These are phyloP conservation scores for Termitomyces sp. DNA, from an alignment of 768 basidiomycete genomes.

Conservation along the genomic window DNA sequence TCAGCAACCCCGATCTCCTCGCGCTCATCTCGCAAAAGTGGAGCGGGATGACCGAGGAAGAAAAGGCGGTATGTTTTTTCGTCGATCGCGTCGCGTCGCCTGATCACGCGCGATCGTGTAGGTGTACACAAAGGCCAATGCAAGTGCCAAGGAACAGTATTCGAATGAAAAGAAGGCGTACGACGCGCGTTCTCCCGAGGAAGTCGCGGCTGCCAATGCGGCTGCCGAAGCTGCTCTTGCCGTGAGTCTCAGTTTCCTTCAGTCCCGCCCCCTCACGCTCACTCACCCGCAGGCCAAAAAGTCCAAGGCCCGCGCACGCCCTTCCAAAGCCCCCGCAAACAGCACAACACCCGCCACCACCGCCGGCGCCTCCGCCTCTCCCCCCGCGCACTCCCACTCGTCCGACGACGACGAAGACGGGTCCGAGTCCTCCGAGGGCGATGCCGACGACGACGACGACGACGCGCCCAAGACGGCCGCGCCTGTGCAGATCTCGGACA, in stretches of 20 bases:
- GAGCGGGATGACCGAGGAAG: slow-evolving; percentile 56
- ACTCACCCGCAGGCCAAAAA: slow-evolving; percentile 17
- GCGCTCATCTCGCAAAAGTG: slow-evolving; percentile 68
- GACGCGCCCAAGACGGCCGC: slow-evolving; percentile 18
- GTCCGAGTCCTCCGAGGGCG: slow-evolving; percentile 24
- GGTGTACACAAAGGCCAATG: slow-evolving; percentile 51
- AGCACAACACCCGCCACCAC: slow-evolving; percentile 12
- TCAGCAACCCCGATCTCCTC: slow-evolving; percentile 71
- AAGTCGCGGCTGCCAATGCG: slow-evolving; percentile 40
- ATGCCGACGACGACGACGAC: slow-evolving; percentile 24
- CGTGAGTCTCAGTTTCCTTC: slow-evolving; percentile 17
- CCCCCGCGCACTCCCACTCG: slow-evolving; percentile 14
- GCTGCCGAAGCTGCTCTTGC: slow-evolving; percentile 34
- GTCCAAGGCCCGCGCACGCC: slow-evolving; percentile 10
- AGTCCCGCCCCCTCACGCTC: too few species aligned
- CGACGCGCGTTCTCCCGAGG: slow-evolving; percentile 46
- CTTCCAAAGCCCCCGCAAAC: slow-evolving; percentile 4
- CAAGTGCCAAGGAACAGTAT: slow-evolving; percentile 58
- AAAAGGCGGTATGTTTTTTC: slow-evolving; percentile 63
- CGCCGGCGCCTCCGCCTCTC: slow-evolving; percentile 20
- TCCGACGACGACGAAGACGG: slow-evolving; percentile 7
- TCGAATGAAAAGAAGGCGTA: slow-evolving; percentile 60
- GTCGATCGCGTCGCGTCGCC: background rate
- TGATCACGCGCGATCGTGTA: slow-evolving; percentile 18
- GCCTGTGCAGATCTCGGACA: slow-evolving; percentile 12